phyloP scores from a whole-genome alignment of 2,329 filamentous ascomycete genomes.

The Coleophoma eucalyptorum region DNA sequence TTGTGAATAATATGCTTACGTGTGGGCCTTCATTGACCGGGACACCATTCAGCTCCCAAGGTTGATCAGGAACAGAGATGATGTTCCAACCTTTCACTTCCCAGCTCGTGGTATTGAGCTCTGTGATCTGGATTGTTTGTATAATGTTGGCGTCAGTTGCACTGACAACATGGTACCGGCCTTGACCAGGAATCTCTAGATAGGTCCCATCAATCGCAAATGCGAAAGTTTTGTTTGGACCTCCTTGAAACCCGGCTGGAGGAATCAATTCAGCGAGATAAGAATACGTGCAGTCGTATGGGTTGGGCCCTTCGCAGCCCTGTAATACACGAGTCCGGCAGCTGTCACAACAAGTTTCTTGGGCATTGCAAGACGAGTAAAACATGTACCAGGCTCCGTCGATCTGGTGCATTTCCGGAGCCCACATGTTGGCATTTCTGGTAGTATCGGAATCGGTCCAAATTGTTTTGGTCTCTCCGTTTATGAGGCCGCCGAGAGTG shows the following conservation, averaged over 20 bases:
- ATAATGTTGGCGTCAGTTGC: conserved; percentile 4
- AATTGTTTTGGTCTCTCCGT: background rate
- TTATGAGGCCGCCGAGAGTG: background rate
- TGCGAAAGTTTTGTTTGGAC: background rate
- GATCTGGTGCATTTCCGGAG: conserved; percentile 15
- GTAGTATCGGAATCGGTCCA: background rate
- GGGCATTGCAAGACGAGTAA: conserved; percentile 11
- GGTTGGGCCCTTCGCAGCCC: background rate
- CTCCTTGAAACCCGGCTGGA: background rate
- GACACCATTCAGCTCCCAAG: conserved; percentile 11
- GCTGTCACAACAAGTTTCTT: conserved; percentile 6
- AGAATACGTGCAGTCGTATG: background rate
- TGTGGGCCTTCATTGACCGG: conserved; percentile 1
- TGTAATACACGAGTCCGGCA: conserved; percentile 4
- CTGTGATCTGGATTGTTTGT: conserved; percentile 10
- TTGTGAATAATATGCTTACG: background rate
- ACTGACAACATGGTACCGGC: conserved; percentile 10
- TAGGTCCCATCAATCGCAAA: conserved; percentile 4
- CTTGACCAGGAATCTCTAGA: conserved; percentile 5
- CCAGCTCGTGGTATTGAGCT: conserved; percentile 8
- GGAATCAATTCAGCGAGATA: background rate
- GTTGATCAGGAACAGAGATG: conserved; percentile 11
- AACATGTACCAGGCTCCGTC: conserved; percentile 15
- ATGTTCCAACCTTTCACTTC: conserved; percentile 11
- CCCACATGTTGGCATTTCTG: conserved; percentile 9